Percentiles rank a stretch among this genome's conserved stretches.
These are phyloP conservation scores for Pythium biforme DNA, from an alignment of 352 stramenopile genomes.

Conservation along the genomic window DNA sequence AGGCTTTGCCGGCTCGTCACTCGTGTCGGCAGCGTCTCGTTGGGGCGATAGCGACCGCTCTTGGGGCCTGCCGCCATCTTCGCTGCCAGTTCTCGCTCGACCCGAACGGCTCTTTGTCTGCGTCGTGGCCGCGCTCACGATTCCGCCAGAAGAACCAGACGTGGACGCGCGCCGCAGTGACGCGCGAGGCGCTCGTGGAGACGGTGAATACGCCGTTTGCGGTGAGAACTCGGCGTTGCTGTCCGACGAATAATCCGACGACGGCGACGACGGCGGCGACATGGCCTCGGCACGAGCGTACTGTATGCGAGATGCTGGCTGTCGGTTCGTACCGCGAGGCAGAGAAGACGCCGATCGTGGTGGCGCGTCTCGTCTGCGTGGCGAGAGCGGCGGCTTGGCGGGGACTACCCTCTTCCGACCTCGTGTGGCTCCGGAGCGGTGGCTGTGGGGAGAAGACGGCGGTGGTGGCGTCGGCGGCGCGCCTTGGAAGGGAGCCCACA, in stretches of 20 bases:
- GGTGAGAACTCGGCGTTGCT: constrained; percentile 16
- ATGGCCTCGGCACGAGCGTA: constrained; percentile 44
- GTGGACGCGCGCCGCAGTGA: background rate
- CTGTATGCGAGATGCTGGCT: constrained; percentile 13
- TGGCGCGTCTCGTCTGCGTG: constrained; percentile 4
- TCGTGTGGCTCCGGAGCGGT: no score
- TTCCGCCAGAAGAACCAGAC: constrained; percentile 11
- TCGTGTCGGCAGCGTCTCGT: background rate
- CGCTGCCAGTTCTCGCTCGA: background rate
- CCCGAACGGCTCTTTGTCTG: background rate
- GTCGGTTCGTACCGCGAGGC: constrained; percentile 1
- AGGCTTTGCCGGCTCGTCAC: constrained; percentile 14
- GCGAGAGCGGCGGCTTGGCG: constrained; percentile 22
- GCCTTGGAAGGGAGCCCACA: constrained; percentile 36
- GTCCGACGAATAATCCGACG: constrained; percentile 43
- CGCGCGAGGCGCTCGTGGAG: background rate
- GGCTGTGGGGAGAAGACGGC: background rate
- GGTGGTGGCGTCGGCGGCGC: background rate
- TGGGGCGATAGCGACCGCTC: background rate
- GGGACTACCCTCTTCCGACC: background rate
- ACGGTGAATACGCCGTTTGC: background rate
- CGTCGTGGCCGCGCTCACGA: constrained; percentile 4
- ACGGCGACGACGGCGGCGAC: constrained; percentile 53
- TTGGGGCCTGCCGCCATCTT: background rate
- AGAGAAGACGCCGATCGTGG: background rate